Evolutionary conservation across 2,329 filamentous ascomycete genomes (phyloP).

Genomic region (Diaporthe velutina): DNA sequence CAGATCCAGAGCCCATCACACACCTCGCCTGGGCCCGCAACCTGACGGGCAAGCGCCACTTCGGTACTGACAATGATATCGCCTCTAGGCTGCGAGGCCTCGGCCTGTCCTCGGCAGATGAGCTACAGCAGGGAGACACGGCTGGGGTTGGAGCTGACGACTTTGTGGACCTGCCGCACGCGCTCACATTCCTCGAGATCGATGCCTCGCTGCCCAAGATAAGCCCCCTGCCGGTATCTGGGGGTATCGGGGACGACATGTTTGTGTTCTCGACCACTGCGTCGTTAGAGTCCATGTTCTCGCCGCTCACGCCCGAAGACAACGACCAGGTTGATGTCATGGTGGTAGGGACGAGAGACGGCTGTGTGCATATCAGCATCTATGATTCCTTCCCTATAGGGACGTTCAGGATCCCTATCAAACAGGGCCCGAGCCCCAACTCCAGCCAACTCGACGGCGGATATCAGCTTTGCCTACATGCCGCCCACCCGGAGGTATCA

Average conservation of each 20-base stretch:
- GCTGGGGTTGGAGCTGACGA: constrained; percentile 44
- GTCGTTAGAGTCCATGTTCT: constrained; percentile 79
- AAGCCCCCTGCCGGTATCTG: constrained; percentile 75
- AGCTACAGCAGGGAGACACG: constrained; percentile 40
- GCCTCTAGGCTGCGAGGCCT: constrained; percentile 49
- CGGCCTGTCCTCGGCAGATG: constrained; percentile 31
- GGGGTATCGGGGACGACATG: constrained; percentile 70
- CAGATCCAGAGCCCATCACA: constrained; percentile 58
- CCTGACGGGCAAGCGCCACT: constrained; percentile 49
- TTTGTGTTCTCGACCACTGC: constrained; percentile 77
- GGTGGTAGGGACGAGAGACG: constrained; percentile 79
- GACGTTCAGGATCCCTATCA: constrained; percentile 57
- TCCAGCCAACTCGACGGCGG: constrained; percentile 35
- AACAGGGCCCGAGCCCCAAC: constrained; percentile 38
- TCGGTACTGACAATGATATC: constrained; percentile 38
- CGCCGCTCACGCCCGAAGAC: constrained; percentile 71
- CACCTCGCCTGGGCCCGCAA: constrained; percentile 68
- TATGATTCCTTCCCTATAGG: constrained; percentile 89
- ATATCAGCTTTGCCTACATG: constrained; percentile 67
- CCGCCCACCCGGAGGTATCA: constrained; percentile 80
- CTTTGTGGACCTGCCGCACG: constrained; percentile 73
- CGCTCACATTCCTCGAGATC: constrained; percentile 81
- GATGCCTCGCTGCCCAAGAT: constrained; percentile 83
- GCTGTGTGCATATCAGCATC: constrained; percentile 81
- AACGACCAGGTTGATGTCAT: constrained; percentile 85